phyloP scores from a whole-genome alignment of 208 protist species.

The Leishmania tropica region DNA sequence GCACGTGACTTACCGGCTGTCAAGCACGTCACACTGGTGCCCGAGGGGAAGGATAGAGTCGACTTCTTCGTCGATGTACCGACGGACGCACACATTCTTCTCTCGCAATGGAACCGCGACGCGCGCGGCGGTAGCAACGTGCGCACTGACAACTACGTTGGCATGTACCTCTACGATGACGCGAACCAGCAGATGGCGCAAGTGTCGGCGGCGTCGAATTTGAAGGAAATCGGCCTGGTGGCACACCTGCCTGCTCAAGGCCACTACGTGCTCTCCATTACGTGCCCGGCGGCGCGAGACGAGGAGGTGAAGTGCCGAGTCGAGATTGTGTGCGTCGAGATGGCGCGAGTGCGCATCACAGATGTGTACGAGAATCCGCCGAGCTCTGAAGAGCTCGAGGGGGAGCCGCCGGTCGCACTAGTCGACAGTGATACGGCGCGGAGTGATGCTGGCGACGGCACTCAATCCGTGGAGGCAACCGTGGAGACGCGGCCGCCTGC shows the following conservation, averaged over 20 bases:
- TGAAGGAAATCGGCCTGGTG: slow-evolving; percentile 63
- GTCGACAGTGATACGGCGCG: slow-evolving; percentile 9
- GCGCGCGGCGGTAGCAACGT: slow-evolving; percentile 36
- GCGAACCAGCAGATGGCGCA: slow-evolving; percentile 42
- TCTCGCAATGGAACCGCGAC: slow-evolving; percentile 60
- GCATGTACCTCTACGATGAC: slow-evolving; percentile 78
- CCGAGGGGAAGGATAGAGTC: slow-evolving; percentile 51
- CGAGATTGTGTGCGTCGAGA: slow-evolving; percentile 66
- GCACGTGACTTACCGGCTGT: slow-evolving; percentile 63
- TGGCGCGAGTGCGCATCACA: slow-evolving; percentile 66
- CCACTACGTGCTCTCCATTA: slow-evolving; percentile 67
- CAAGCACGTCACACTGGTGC: slow-evolving; percentile 52
- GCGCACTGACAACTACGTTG: slow-evolving; percentile 69
- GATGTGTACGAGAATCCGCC: slow-evolving; percentile 55
- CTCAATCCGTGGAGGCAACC: slow-evolving; percentile 1
- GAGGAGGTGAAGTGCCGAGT: slow-evolving; percentile 57
- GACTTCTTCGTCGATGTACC: slow-evolving; percentile 74
- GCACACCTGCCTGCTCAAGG: slow-evolving; percentile 46
- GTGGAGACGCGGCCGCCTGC: slow-evolving; percentile 1
- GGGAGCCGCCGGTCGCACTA: slow-evolving; percentile 14
- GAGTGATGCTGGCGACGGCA: slow-evolving; percentile 18
- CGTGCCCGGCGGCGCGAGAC: slow-evolving; percentile 43
- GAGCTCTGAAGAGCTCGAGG: slow-evolving; percentile 23
- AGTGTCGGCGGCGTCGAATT: slow-evolving; percentile 64
- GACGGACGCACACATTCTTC: slow-evolving; percentile 69